Conservation (phyloP, 2,329 filamentous ascomycete genomes). For the Exophiala phaeomuriformis region DNA sequence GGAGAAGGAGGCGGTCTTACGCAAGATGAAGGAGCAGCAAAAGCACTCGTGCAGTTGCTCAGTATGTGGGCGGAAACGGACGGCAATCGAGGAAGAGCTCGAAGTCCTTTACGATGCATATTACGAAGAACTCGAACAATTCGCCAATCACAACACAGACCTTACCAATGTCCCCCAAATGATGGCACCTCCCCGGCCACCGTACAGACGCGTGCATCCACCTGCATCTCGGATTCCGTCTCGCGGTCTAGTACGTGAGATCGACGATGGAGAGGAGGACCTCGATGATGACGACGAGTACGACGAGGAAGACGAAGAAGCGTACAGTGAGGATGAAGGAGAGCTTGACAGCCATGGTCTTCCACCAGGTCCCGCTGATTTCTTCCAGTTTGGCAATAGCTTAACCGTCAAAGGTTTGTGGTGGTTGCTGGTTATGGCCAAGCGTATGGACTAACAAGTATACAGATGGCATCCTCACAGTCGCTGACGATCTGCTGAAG, state of each 20-base stretch:
- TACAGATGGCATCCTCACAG: conserved; percentile 86
- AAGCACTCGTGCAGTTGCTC: conserved; percentile 98
- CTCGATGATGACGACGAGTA: conserved; percentile 46
- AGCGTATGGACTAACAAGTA: conserved; percentile 23
- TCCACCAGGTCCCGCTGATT: conserved; percentile 68
- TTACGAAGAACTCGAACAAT: conserved; percentile 95
- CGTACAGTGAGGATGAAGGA: conserved; percentile 59
- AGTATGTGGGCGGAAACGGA: conserved; percentile 91
- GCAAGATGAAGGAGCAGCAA: conserved; percentile 99
- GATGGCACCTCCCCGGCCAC: conserved; percentile 58
- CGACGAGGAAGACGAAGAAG: conserved; percentile 62
- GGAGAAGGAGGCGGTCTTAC: conserved; percentile 93
- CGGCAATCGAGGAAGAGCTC: conserved; percentile 94
- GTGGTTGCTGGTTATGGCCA: conserved; percentile 4
- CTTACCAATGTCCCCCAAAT: conserved; percentile 56
- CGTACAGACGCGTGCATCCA: conserved; percentile 22
- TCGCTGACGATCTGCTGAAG: conserved; percentile 95
- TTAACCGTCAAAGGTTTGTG: conserved; percentile 76
- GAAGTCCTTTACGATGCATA: conserved; percentile 98
- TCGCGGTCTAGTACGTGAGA: conserved; percentile 59
- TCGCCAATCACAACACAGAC: conserved; percentile 74
- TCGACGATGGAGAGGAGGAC: conserved; percentile 48
- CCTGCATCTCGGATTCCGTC: conserved; percentile 49
- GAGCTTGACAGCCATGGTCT: conserved; percentile 54
- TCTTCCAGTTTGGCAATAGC: conserved; percentile 96